A percentile compares a stretch with the other conserved stretches of the same genome.
phyloP scores from a whole-genome alignment of 768 basidiomycete genomes.

The Lactarius pseudohatsudake region DNA sequence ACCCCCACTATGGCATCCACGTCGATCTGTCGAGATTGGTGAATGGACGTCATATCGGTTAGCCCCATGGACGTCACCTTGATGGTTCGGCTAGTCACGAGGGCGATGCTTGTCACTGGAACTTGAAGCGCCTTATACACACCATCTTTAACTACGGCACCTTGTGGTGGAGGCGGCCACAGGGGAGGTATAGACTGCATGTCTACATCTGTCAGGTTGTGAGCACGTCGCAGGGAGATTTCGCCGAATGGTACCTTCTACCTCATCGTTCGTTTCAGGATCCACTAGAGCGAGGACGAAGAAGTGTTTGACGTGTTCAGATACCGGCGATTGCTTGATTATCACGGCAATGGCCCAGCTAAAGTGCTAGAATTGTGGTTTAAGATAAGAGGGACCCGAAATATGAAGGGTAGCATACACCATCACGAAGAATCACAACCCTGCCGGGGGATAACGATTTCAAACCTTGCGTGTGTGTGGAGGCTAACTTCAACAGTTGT shows the following conservation, averaged over 20 bases:
- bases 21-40: slow-evolving; percentile 56
- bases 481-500: slow-evolving; percentile 58
- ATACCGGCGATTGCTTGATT: slow-evolving; percentile 56
- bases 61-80: slow-evolving; percentile 51
- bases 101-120: slow-evolving; percentile 67
- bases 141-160: slow-evolving; percentile 48
- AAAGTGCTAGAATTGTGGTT: slow-evolving; percentile 62
- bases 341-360: slow-evolving; percentile 65
- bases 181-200: slow-evolving; percentile 59
- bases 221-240: neutral
- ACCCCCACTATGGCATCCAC: slow-evolving; percentile 68
- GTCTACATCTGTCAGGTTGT: slow-evolving; percentile 50
- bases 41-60: slow-evolving; percentile 16
- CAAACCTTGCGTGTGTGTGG: slow-evolving; percentile 57
- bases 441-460: slow-evolving; percentile 73
- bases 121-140: slow-evolving; percentile 69
- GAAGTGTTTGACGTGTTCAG: slow-evolving; percentile 56
- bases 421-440: slow-evolving; percentile 79
- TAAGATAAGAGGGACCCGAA: slow-evolving; percentile 6
- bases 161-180: slow-evolving; percentile 67
- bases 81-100: slow-evolving; percentile 67
- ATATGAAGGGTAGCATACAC: slow-evolving; percentile 49
- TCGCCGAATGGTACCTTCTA: slow-evolving; percentile 46
- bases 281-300: slow-evolving; percentile 73
- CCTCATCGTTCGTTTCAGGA: slow-evolving; percentile 53